Evolutionary conservation across 139 green algal genomes (phyloP).

Genomic region (Chlorella sorokiniana): DNA sequence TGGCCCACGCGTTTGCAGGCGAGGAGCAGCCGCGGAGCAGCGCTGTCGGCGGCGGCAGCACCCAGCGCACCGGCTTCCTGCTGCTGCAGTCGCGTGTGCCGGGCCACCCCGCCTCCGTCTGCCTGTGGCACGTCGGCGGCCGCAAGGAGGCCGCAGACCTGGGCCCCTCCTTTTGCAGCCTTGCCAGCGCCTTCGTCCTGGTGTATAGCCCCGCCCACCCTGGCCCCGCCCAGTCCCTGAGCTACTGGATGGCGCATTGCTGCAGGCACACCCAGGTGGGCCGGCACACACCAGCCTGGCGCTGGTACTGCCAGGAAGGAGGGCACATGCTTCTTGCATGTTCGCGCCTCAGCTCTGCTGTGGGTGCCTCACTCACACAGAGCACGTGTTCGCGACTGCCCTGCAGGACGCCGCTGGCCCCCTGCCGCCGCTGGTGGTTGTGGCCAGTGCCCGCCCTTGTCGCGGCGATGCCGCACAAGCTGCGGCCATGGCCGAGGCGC

Average conservation of each 20-base stretch:
- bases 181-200: not conserved
- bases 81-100: not conserved
- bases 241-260: not conserved
- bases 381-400: not conserved
- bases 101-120: not conserved
- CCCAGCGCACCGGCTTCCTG: not conserved
- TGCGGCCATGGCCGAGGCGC: not conserved
- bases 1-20: not conserved
- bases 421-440: not conserved
- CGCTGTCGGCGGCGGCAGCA: too few species aligned
- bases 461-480: not conserved
- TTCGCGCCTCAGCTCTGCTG: too few species aligned
- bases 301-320: not conserved
- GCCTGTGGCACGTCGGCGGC: not conserved
- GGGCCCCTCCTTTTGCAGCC: not conserved
- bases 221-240: not conserved
- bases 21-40: not conserved
- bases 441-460: not conserved
- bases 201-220: not conserved
- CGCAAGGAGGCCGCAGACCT: not conserved
- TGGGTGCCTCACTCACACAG: not conserved
- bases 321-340: too few species aligned
- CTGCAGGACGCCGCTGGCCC: not conserved
- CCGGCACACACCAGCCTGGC: not conserved
- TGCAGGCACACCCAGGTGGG: not conserved